Evolutionary conservation across 257 asterid genomes (phyloP).

Genomic region (Linderniella brevidens): DNA sequence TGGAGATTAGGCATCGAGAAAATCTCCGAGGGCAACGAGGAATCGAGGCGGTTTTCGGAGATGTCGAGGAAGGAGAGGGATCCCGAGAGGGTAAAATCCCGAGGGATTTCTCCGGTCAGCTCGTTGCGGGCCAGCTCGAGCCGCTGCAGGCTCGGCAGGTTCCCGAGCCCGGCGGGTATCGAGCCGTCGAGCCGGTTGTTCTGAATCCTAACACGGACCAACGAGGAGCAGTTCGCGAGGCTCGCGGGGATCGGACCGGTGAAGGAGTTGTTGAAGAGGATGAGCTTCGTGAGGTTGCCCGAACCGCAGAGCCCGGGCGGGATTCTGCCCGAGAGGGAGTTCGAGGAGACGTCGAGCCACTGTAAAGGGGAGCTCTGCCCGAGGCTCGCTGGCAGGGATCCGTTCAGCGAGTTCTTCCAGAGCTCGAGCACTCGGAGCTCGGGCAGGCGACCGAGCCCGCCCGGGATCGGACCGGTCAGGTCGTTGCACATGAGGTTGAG

Average conservation of each 20-base stretch:
- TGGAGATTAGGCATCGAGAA: conserved; percentile 46
- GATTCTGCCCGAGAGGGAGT: conserved; percentile 39
- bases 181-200: conserved; percentile 41
- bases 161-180: conserved; percentile 53
- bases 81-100: conserved; percentile 34
- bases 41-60: conserved; percentile 32
- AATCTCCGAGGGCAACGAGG: conserved; percentile 36
- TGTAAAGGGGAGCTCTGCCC: conserved; percentile 41
- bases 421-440: conserved; percentile 53
- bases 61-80: conserved; percentile 57
- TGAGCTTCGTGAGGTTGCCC: conserved; percentile 59
- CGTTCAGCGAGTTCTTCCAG: conserved; percentile 44
- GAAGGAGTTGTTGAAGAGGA: conserved; percentile 60
- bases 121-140: conserved; percentile 49
- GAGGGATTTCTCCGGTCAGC: conserved; percentile 50
- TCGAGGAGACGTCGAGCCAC: conserved; percentile 71
- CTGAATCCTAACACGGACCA: conserved; percentile 56
- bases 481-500: conserved; percentile 62
- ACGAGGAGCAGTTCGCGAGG: conserved; percentile 44
- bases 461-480: conserved; percentile 41
- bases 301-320: conserved; percentile 41
- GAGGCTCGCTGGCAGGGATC: conserved; percentile 40
- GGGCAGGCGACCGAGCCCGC: conserved; percentile 23
- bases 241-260: conserved; percentile 48
- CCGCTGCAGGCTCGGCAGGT: conserved; percentile 44